These are phyloP conservation scores for Cladorrhinum samala DNA, from an alignment of 495 filamentous ascomycete species.

Conservation along the genomic window DNA sequence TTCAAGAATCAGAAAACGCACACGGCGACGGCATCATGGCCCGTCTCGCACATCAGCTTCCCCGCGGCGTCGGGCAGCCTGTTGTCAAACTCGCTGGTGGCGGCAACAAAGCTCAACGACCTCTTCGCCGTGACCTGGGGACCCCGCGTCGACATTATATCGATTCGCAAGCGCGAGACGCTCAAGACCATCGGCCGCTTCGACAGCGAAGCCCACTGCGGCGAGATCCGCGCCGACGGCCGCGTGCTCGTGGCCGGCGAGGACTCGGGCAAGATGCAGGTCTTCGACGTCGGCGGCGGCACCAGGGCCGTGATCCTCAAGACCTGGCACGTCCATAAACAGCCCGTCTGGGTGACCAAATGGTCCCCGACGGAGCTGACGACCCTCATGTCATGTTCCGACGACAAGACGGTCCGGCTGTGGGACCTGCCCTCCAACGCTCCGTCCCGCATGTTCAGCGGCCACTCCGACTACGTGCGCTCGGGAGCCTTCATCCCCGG, in stretches of 20 bases:
- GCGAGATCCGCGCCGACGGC: constrained; percentile 81
- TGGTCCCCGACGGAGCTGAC: constrained; percentile 86
- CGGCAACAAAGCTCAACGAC: constrained; percentile 51
- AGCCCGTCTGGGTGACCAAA: constrained; percentile 85
- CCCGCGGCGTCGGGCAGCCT: constrained; percentile 47
- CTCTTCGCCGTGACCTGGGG: constrained; percentile 90
- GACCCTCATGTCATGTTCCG: constrained; percentile 71
- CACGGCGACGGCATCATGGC: constrained; percentile 75
- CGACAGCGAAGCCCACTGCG: constrained; percentile 79
- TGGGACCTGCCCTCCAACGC: constrained; percentile 86
- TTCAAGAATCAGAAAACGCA: constrained; percentile 86
- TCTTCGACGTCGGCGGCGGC: constrained; percentile 69
- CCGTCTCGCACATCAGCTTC: constrained; percentile 82
- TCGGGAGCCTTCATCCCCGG: constrained; percentile 80
- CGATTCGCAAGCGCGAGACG: constrained; percentile 77
- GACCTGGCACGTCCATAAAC: constrained; percentile 93
- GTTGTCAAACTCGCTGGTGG: constrained; percentile 37
- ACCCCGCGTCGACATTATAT: constrained; percentile 86
- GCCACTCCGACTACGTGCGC: constrained; percentile 89
- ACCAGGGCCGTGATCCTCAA: constrained; percentile 81
- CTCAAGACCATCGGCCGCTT: constrained; percentile 90
- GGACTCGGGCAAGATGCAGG: constrained; percentile 82
- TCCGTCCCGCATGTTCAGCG: constrained; percentile 70
- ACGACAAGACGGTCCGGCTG: constrained; percentile 84
- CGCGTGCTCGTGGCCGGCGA: constrained; percentile 85